A percentile compares a stretch with the other conserved stretches of the same genome.
phyloP scores from a whole-genome alignment of 768 basidiomycete species.

The Hypsizygus marmoreus region DNA sequence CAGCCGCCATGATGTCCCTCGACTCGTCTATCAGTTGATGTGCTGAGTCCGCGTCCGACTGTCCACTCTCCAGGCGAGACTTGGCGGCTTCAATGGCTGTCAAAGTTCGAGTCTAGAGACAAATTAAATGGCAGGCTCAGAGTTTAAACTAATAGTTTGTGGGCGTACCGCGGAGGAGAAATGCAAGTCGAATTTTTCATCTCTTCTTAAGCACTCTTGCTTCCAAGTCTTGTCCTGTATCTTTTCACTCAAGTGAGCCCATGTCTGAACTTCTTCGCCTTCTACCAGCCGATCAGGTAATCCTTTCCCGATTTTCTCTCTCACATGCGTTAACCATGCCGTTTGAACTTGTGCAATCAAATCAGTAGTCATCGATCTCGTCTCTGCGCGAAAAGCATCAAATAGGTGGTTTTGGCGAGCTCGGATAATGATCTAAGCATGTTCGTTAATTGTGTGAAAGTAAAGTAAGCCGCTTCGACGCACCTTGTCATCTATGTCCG shows the following conservation, averaged over 20 bases:
- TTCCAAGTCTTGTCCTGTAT: constrained; percentile 64
- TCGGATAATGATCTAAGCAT: constrained; percentile 82
- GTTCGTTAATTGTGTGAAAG: constrained; percentile 2
- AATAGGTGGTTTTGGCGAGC: constrained; percentile 81
- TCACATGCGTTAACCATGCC: constrained; percentile 70
- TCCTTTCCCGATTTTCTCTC: constrained; percentile 63
- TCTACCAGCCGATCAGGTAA: constrained; percentile 52
- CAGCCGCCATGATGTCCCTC: constrained; percentile 71
- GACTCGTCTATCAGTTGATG: constrained; percentile 69
- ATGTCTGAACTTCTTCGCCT: constrained; percentile 54
- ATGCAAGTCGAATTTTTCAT: constrained; percentile 95
- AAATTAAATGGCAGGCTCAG: constrained; percentile 16
- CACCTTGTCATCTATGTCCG: constrained; percentile 99
- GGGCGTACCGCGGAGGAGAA: constrained; percentile 71
- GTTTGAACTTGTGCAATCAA: constrained; percentile 58
- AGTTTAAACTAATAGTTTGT: constrained; percentile 14
- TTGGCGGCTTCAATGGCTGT: constrained; percentile 56
- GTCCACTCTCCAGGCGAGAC: constrained; percentile 40
- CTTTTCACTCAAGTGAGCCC: constrained; percentile 55
- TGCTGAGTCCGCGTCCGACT: constrained; percentile 45
- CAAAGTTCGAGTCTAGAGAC: constrained; percentile 46
- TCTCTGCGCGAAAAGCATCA: constrained; percentile 59
- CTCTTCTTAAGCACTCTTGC: constrained; percentile 67
- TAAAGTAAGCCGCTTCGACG: constrained; percentile 20
- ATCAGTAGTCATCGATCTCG: constrained; percentile 52